Conservation (phyloP, 2,329 filamentous ascomycete species). For the Calonectria henricotiae region DNA sequence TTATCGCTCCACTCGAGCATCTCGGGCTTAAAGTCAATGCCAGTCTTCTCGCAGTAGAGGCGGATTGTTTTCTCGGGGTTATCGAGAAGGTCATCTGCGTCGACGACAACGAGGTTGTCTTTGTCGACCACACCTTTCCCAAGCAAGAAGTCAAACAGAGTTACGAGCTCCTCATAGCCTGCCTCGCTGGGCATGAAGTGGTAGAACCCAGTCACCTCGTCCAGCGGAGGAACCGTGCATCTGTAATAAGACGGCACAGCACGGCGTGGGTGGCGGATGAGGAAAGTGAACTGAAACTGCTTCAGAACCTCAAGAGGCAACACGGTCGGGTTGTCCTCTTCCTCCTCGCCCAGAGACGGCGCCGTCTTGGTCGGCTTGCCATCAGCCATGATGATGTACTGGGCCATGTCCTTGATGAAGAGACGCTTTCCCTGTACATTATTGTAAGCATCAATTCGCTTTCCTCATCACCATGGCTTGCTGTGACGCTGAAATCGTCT, state of each 20-base stretch:
- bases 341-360: slow-evolving; percentile 80
- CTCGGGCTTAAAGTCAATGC: slow-evolving; percentile 79
- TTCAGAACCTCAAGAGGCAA: slow-evolving; percentile 82
- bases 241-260: slow-evolving; percentile 95
- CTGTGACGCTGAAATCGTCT: background rate
- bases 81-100: slow-evolving; percentile 95
- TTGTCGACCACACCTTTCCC: slow-evolving; percentile 80
- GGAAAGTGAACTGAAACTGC: slow-evolving; percentile 93
- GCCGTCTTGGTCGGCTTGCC: slow-evolving; percentile 79
- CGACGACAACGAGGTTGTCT: slow-evolving; percentile 85
- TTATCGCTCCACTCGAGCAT: slow-evolving; percentile 92
- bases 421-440: slow-evolving; percentile 84
- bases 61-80: slow-evolving; percentile 83
- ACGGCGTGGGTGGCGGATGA: slow-evolving; percentile 95
- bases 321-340: slow-evolving; percentile 87
- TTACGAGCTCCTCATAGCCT: slow-evolving; percentile 90
- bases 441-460: slow-evolving; percentile 49
- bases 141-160: slow-evolving; percentile 88
- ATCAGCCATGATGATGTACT: slow-evolving; percentile 89
- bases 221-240: slow-evolving; percentile 91
- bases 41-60: slow-evolving; percentile 86
- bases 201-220: slow-evolving; percentile 86
- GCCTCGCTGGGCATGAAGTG: slow-evolving; percentile 91
- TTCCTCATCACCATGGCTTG: background rate
- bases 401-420: slow-evolving; percentile 98